These are phyloP conservation scores for Leptomonas seymouri DNA, from an alignment of 208 protist species.

Conservation along the genomic window DNA sequence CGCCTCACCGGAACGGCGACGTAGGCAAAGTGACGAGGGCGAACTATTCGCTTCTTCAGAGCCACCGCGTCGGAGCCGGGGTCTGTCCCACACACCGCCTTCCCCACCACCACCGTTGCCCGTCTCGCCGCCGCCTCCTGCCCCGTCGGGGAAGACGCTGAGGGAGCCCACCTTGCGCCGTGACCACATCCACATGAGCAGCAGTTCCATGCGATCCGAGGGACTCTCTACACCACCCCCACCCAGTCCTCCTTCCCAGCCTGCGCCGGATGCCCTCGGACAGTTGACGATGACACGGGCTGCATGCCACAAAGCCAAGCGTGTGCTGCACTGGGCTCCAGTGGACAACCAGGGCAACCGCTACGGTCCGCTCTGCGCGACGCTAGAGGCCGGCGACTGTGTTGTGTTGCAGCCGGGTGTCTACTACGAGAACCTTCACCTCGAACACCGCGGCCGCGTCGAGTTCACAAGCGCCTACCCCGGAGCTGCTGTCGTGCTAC, in stretches of 20 bases:
- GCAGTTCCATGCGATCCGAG: no score
- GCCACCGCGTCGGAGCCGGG: background rate
- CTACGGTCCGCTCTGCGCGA: constrained; percentile 5
- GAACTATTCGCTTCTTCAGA: background rate
- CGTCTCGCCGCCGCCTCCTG: no score
- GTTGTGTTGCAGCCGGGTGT: constrained; percentile 59
- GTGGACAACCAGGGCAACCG: background rate
- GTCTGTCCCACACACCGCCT: background rate
- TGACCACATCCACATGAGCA: no score
- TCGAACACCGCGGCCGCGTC: constrained; percentile 42
- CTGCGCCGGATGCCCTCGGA: background rate
- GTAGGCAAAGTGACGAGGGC: background rate
- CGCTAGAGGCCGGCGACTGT: constrained; percentile 29
- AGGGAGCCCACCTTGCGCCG: no score
- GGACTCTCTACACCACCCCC: background rate
- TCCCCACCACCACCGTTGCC: background rate
- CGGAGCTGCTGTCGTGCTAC: constrained; percentile 66
- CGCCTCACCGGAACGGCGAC: constrained; percentile 2
- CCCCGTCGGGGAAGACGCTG: no score
- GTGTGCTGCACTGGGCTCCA: constrained; percentile 23
- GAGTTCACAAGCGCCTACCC: constrained; percentile 55
- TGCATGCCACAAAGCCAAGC: background rate
- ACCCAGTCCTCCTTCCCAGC: background rate
- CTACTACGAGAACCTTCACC: constrained; percentile 56
- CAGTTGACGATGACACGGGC: background rate